A percentile compares a stretch with the other conserved stretches of the same genome.
These are phyloP conservation scores for Oryza nivara DNA, from an alignment of 176 grass and related monocot species.

Conservation along the genomic window DNA sequence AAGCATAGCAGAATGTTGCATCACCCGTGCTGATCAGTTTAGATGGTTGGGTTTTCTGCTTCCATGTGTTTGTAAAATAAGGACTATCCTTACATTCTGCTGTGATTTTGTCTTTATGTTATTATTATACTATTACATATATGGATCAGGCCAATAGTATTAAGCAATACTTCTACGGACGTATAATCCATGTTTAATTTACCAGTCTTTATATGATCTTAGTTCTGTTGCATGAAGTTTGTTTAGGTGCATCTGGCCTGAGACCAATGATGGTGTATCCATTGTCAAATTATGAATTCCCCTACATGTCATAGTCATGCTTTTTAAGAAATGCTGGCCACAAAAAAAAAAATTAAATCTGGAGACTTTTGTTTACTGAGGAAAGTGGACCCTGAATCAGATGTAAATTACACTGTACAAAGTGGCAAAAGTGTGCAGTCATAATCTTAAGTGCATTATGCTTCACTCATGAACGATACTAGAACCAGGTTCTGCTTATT, in stretches of 20 bases:
- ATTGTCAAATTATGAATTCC: neutral
- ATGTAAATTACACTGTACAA: neutral
- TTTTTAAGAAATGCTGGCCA: neutral
- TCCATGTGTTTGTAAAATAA: neutral
- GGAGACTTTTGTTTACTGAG: neutral
- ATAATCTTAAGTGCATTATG: neutral
- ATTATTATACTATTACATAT: neutral
- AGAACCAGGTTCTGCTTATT: neutral
- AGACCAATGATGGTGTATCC: neutral
- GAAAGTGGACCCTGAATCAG: neutral
- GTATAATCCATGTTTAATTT: neutral
- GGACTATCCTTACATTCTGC: neutral
- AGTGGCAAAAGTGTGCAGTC: constrained; percentile 17
- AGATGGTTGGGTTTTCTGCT: neutral
- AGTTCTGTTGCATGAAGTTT: neutral
- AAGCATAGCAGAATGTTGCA: constrained; percentile 12
- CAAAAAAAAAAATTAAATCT: neutral
- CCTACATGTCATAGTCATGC: neutral
- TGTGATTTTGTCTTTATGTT: neutral
- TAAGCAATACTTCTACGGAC: neutral
- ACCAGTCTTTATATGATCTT: neutral
- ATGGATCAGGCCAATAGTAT: neutral
- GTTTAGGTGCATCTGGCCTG: neutral
- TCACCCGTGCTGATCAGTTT: neutral
- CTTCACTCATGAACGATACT: neutral